Evolutionary conservation across 352 stramenopile genomes (phyloP).

Genomic region (Phytophthora europaea): DNA sequence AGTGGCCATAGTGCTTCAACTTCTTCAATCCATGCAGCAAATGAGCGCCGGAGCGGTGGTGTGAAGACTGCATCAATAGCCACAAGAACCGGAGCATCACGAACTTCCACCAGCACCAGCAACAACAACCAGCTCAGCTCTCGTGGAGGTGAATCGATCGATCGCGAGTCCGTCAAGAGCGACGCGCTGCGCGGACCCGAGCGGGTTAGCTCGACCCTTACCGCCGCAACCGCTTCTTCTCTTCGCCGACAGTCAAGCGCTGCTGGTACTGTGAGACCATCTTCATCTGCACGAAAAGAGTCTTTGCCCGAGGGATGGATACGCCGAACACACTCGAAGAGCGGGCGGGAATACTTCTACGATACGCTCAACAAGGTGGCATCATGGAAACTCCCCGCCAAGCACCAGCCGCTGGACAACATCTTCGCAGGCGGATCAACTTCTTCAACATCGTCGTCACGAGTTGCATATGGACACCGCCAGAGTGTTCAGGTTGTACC

Average conservation of each 20-base stretch:
- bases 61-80: conserved; percentile 37
- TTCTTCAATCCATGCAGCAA: conserved; percentile 37
- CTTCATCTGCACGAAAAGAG: conserved; percentile 49
- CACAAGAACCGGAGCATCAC: conserved; percentile 22
- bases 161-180: conserved; percentile 43
- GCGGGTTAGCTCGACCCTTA: conserved; percentile 33
- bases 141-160: conserved; percentile 29
- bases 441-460: conserved; percentile 27
- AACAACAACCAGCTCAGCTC: conserved; percentile 44
- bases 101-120: conserved; percentile 20
- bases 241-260: conserved; percentile 25
- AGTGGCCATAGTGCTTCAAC: conserved; percentile 42
- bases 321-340: conserved; percentile 79
- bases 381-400: conserved; percentile 76
- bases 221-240: conserved; percentile 34
- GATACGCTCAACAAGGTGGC: conserved; percentile 77
- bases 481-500: conserved; percentile 29
- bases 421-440: conserved; percentile 50
- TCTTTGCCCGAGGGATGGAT: conserved; percentile 75
- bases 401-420: conserved; percentile 62
- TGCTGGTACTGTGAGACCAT: conserved; percentile 18
- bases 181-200: conserved; percentile 39
- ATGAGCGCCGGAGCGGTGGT: conserved; percentile 19
- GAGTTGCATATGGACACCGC: conserved; percentile 17
- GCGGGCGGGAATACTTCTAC: conserved; percentile 79